These are phyloP conservation scores for Oehlia diaphana DNA, from an alignment of 192 early-diverging fungal species.

Conservation along the genomic window DNA sequence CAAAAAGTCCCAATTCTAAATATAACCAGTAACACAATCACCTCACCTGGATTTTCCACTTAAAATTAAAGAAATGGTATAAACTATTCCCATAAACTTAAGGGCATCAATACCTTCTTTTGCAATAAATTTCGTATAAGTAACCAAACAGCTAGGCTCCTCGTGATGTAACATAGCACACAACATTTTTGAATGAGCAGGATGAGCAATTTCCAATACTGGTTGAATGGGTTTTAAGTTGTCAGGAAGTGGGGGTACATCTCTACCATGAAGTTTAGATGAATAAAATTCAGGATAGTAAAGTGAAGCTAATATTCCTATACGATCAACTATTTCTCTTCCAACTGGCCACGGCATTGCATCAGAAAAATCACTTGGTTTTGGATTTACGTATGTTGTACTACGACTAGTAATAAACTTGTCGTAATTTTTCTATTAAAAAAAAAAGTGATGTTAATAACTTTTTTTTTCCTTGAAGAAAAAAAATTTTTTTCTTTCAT, in stretches of 20 bases:
- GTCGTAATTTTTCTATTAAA: background rate
- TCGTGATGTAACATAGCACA: slow-evolving; percentile 26
- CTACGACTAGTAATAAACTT: slow-evolving; percentile 13
- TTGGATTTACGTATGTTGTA: slow-evolving; percentile 13
- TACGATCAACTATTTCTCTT: slow-evolving; percentile 15
- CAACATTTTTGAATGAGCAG: slow-evolving; percentile 16
- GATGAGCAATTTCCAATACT: slow-evolving; percentile 22
- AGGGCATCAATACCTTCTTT: slow-evolving; percentile 18
- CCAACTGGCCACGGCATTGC: slow-evolving; percentile 13
- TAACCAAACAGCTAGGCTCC: slow-evolving; percentile 21
- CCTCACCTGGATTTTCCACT: background rate
- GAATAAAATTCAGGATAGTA: slow-evolving; percentile 26
- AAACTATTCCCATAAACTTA: slow-evolving; percentile 5
- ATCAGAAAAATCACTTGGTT: slow-evolving; percentile 3
- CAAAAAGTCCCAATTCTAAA: too few species aligned
- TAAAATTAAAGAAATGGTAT: background rate
- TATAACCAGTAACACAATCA: background rate
- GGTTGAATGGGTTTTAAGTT: slow-evolving; percentile 20
- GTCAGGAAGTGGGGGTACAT: slow-evolving; percentile 16
- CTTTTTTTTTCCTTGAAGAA: too few species aligned
- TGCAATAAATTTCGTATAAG: slow-evolving; percentile 25
- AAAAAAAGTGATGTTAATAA: background rate
- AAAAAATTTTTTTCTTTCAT: background rate
- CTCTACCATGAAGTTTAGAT: slow-evolving; percentile 15
- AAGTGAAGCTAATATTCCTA: slow-evolving; percentile 9